Conservation (phyloP, 495 filamentous ascomycete species). For the Pyrenula massariospora region DNA sequence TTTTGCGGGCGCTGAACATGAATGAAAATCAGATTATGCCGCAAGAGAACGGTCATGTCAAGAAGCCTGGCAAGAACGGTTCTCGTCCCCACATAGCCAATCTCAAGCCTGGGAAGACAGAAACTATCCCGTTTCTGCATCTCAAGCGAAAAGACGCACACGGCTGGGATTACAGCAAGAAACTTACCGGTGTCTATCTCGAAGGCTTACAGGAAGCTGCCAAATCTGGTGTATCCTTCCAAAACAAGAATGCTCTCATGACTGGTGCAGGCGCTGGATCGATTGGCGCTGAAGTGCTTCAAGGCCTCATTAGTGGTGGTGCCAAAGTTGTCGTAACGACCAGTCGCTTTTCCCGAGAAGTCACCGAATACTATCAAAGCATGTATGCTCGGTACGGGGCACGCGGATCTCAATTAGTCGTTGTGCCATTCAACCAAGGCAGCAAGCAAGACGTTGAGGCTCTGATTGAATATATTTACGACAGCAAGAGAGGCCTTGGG, state of each 20-base stretch:
- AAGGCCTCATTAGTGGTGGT: slow-evolving; percentile 91
- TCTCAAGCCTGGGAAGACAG: slow-evolving; percentile 72
- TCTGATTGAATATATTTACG: slow-evolving; percentile 89
- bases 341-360: slow-evolving; percentile 88
- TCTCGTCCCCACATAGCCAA: slow-evolving; percentile 31
- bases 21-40: slow-evolving; percentile 95
- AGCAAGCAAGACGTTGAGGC: slow-evolving; percentile 95
- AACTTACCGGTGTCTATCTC: slow-evolving; percentile 82
- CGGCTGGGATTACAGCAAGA: slow-evolving; percentile 99
- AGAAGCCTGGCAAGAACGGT: slow-evolving; percentile 53
- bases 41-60: slow-evolving; percentile 57
- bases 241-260: slow-evolving; percentile 94
- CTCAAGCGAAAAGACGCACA: slow-evolving; percentile 88
- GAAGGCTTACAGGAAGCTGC: slow-evolving; percentile 85
- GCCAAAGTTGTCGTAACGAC: slow-evolving; percentile 95
- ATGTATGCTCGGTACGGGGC: slow-evolving; percentile 94
- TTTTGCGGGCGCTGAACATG: slow-evolving; percentile 87
- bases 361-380: slow-evolving; percentile 97
- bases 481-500: slow-evolving; percentile 88
- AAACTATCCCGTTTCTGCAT: slow-evolving; percentile 96
- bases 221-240: slow-evolving; percentile 75
- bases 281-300: slow-evolving; percentile 95
- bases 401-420: slow-evolving; percentile 89
- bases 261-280: slow-evolving; percentile 96
- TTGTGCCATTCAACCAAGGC: slow-evolving; percentile 98